Percentiles rank a stretch among this genome's conserved stretches.
Conservation (phyloP, 192 early-diverging fungal genomes). For the Gryganskiella cystojenkinii region DNA sequence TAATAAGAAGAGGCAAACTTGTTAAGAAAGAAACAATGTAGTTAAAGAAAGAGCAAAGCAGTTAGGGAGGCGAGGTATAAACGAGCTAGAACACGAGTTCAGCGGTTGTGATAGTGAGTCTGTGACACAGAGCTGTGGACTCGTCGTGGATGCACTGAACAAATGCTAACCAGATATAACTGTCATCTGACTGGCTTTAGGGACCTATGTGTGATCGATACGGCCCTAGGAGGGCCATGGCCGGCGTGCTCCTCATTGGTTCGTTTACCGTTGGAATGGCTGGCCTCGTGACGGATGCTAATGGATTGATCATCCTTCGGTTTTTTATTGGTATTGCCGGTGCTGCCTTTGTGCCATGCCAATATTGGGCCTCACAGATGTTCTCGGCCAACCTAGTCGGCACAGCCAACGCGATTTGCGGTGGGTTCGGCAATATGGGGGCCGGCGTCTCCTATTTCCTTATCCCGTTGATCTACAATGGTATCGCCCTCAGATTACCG, state of each 20-base stretch:
- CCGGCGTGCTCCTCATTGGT: constrained; percentile 60
- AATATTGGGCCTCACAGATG: constrained; percentile 75
- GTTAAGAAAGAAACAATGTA: no score
- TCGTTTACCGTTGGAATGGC: constrained; percentile 62
- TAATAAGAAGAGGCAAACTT: no score
- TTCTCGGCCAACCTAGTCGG: constrained; percentile 68
- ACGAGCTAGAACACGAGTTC: no score
- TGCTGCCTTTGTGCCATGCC: constrained; percentile 75
- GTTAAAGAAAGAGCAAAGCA: no score
- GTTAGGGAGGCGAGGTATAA: no score
- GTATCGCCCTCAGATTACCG: constrained; percentile 40
- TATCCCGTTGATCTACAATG: constrained; percentile 66
- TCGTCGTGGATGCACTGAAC: no score
- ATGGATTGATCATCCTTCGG: constrained; percentile 58
- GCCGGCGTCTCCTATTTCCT: constrained; percentile 70
- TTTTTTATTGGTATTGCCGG: constrained; percentile 73
- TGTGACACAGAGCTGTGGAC: no score
- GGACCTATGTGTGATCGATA: constrained; percentile 57
- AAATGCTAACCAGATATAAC: no score
- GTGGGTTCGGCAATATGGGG: constrained; percentile 79
- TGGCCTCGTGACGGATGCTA: constrained; percentile 55
- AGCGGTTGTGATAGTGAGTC: no score
- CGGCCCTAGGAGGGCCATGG: constrained; percentile 66
- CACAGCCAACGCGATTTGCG: constrained; percentile 73
- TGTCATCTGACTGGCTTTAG: constrained; percentile 31